Percentiles rank a stretch among this genome's conserved stretches.
These are phyloP conservation scores for Stenogyne calaminthoides DNA, from an alignment of 305 asterid genomes.

Conservation along the genomic window DNA sequence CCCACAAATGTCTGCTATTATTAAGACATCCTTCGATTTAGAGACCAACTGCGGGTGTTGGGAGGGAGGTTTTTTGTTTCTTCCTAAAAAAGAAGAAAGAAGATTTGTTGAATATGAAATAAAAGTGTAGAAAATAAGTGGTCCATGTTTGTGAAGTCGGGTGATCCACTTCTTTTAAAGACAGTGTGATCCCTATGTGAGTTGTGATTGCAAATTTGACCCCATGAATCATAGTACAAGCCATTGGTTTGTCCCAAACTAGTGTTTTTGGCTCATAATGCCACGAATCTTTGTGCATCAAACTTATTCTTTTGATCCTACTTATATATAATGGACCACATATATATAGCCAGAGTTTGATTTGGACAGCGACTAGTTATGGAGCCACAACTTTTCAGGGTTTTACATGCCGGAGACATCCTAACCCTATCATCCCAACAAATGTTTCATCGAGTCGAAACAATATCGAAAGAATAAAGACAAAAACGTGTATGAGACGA, in stretches of 20 bases:
- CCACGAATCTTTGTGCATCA: not conserved
- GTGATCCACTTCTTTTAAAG: not conserved
- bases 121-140: not conserved
- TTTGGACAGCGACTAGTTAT: constrained; percentile 1
- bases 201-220: constrained; percentile 3
- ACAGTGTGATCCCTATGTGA: constrained; percentile 10
- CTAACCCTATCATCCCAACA: not conserved
- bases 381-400: not conserved
- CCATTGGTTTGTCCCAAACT: not conserved
- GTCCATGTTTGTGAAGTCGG: not conserved
- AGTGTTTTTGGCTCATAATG: constrained; percentile 25
- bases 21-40: too few species aligned
- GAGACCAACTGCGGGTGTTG: too few species aligned
- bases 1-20: too few species aligned
- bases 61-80: too few species aligned
- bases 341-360: not conserved
- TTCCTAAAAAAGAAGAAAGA: too few species aligned
- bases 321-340: not conserved
- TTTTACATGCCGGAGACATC: not conserved
- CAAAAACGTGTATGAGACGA: too few species aligned
- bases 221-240: constrained; percentile 19
- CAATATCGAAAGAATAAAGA: not conserved
- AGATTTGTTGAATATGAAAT: too few species aligned
- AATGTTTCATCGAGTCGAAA: not conserved
- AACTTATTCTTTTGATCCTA: constrained; percentile 8